A percentile compares a stretch with the other conserved stretches of the same genome.
Conservation (phyloP, 2,329 filamentous ascomycete genomes). For the Leptographium flavum region DNA sequence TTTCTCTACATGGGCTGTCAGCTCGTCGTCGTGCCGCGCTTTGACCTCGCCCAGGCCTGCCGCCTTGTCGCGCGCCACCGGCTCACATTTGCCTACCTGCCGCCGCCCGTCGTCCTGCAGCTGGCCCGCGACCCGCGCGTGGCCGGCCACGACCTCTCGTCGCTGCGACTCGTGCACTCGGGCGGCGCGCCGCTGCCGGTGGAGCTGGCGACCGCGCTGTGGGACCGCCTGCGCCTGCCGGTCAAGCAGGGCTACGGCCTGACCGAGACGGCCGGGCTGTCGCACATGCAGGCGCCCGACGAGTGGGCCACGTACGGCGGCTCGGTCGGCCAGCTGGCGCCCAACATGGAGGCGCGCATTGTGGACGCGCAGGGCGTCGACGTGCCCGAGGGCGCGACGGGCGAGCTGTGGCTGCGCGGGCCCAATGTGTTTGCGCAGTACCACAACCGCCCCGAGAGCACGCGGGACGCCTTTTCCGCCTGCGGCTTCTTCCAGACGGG, state of each 20-base stretch:
- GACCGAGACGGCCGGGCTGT: constrained; percentile 71
- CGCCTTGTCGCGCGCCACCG: constrained; percentile 57
- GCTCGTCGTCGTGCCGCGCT: constrained; percentile 61
- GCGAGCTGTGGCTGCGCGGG: constrained; percentile 66
- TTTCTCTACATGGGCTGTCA: constrained; percentile 50
- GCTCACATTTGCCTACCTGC: constrained; percentile 68
- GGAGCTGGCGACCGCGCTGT: constrained; percentile 66
- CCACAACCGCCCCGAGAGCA: constrained; percentile 57
- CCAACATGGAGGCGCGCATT: constrained; percentile 71
- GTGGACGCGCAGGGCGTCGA: constrained; percentile 47
- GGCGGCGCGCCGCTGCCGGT: constrained; percentile 74
- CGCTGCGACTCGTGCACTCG: constrained; percentile 70
- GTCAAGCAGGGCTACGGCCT: constrained; percentile 92
- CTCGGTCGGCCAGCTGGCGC: constrained; percentile 61
- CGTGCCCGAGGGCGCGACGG: constrained; percentile 41
- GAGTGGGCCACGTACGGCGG: constrained; percentile 68
- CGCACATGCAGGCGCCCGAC: constrained; percentile 57
- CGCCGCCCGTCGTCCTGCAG: constrained; percentile 69
- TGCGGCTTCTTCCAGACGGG: constrained; percentile 88
- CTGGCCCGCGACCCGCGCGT: constrained; percentile 69
- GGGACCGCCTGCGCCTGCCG: constrained; percentile 57
- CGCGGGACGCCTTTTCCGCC: constrained; percentile 52
- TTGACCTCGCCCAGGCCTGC: constrained; percentile 72
- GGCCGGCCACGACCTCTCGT: constrained; percentile 65
- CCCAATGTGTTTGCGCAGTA: constrained; percentile 74